Evolutionary conservation across 208 protist species (phyloP), one percentile per base, ranked within the genome.

Genomic region (Plasmodiophora brassicae): DNA sequence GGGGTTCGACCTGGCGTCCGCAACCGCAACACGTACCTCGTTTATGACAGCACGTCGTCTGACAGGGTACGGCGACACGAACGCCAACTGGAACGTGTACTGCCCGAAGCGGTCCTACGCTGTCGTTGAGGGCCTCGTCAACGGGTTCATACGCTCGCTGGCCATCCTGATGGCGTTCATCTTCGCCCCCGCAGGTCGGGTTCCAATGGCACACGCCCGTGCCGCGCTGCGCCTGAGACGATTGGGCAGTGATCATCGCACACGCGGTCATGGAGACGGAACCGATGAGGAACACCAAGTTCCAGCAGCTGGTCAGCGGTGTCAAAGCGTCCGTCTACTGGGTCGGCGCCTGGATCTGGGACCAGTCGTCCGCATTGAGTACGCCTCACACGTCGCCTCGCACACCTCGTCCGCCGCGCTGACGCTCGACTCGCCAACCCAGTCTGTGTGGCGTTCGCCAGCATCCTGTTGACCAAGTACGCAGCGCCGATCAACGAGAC

Each of bases 261-360:
- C 91, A 92, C 45, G 43, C 90, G 0, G 83, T 93, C 14, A 25
- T 72, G 35, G 65, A 78, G n/a, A 78, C 65, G 5, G 91, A 93
- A 65, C 78, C 88, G 1, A 50, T 35, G 0, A 39, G n/a, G 20
- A 89, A 87, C 41, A 88, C 89, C 1, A 93, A 92, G 71, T 90
- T 92, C 57, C 88, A 91, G 25, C 92, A 93, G 57, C 25, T 90
- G 53, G 89, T 92, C 28, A 89, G 53, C 25, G 92, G 91, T 45
- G 88, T 90, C 0, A 45, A 46, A 38, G 22, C 87, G 0, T n/a
- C 45, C 10, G 28, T 38, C 0, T 93, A 91, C 65, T 93, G 90
- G 91, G 32, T 91, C 5, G 83, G 71, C 0, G 25, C 38, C 5
- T 86, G 46, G 43, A 14, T 90, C 0, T 87, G 54, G 54, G 88